A percentile compares a stretch with the other conserved stretches of the same genome.
Evolutionary conservation across 129 eudicot genomes (phyloP).

Genomic region (Flaveria bidentis): DNA sequence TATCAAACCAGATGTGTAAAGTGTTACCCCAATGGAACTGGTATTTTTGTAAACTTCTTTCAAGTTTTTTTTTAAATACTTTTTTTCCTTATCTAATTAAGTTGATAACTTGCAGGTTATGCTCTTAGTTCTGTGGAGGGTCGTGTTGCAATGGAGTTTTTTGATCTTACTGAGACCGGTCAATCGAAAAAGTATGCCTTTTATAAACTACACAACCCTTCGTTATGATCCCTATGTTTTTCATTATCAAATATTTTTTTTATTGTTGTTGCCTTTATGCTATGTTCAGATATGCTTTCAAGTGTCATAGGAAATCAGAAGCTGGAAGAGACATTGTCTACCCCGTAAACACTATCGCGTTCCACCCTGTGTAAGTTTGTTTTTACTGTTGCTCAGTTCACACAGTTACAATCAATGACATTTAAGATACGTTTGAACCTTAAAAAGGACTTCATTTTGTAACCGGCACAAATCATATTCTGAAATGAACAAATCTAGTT

Average conservation of each 20-base stretch:
- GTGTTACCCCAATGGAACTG: conserved; percentile 95
- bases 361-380: conserved; percentile 88
- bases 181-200: conserved; percentile 77
- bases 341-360: conserved; percentile 93
- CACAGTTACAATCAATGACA: not conserved
- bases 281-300: conserved; percentile 84
- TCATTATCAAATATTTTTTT: not conserved
- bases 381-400: not conserved
- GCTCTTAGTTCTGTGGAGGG: conserved; percentile 98
- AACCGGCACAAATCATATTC: not conserved
- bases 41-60: conserved; percentile 30
- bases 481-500: not conserved
- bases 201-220: not conserved
- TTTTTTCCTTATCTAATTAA: not conserved
- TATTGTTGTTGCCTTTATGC: not conserved
- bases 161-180: conserved; percentile 84
- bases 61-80: not conserved
- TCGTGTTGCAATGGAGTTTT: conserved; percentile 94
- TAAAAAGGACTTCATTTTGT: not conserved
- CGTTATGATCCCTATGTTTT: not conserved
- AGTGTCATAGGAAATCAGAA: conserved; percentile 95
- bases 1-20: conserved; percentile 97
- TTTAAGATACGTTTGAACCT: not conserved
- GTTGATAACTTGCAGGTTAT: conserved; percentile 60
- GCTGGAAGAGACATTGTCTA: conserved; percentile 93